Conservation (phyloP, 2,329 filamentous ascomycete species). For the Orbilia ellipsospora region DNA sequence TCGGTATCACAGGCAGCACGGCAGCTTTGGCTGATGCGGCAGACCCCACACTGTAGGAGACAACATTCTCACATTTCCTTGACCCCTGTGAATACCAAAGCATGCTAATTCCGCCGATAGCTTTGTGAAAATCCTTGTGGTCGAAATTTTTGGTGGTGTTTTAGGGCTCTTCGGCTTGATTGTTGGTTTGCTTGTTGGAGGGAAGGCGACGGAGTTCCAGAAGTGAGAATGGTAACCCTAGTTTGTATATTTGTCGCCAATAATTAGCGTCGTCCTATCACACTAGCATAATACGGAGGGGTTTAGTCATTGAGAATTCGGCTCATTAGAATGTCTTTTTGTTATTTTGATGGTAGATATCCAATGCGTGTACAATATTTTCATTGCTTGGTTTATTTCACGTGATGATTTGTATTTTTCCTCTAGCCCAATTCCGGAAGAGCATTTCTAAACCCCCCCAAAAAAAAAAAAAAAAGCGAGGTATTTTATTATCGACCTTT, state of each 20-base stretch:
- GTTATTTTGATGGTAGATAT: too few species aligned
- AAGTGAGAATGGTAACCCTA: slow-evolving; percentile 10
- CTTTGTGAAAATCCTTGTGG: slow-evolving; percentile 98
- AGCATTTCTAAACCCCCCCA: too few species aligned
- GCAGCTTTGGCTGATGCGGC: slow-evolving; percentile 96
- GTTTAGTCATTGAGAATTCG: too few species aligned
- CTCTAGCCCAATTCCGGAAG: too few species aligned
- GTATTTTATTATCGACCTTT: too few species aligned
- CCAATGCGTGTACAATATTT: too few species aligned
- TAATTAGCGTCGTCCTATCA: not conserved
- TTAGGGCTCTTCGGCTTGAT: slow-evolving; percentile 96
- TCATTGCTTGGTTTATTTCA: too few species aligned
- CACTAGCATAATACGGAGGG: too few species aligned
- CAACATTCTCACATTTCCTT: not conserved
- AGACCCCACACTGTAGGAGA: slow-evolving; percentile 82
- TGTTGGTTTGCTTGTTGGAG: slow-evolving; percentile 86
- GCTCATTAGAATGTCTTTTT: too few species aligned
- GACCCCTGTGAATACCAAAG: not conserved
- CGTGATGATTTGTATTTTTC: too few species aligned
- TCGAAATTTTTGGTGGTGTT: slow-evolving; percentile 99
- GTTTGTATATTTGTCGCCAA: not conserved
- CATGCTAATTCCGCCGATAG: slow-evolving; percentile 65
- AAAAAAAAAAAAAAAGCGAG: too few species aligned
- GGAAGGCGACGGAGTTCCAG: slow-evolving; percentile 80
- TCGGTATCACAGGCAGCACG: slow-evolving; percentile 97